These are phyloP conservation scores for Ceratocystis diversiconidia DNA, from an alignment of 2,329 filamentous ascomycete genomes.

Conservation along the genomic window DNA sequence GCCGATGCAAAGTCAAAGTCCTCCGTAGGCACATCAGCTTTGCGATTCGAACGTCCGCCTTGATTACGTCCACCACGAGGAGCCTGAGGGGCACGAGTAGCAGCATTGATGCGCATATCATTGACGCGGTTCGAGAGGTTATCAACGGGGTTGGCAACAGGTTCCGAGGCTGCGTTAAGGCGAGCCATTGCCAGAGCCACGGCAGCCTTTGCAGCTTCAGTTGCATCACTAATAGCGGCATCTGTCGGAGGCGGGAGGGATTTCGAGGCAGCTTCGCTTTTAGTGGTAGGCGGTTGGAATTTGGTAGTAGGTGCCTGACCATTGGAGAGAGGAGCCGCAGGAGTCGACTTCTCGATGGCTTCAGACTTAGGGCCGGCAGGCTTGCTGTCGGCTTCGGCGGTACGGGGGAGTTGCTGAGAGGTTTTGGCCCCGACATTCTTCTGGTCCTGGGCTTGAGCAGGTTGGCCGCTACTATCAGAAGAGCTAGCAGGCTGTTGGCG, in stretches of 20 bases:
- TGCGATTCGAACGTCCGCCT: constrained; percentile 35
- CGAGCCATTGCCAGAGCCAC: constrained; percentile 72
- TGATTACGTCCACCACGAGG: constrained; percentile 32
- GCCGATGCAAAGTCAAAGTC: constrained; percentile 76
- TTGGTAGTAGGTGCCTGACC: constrained; percentile 27
- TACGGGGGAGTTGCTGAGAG: background rate
- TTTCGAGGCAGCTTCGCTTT: constrained; percentile 26
- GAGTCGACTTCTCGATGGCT: constrained; percentile 22
- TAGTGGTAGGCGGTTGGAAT: constrained; percentile 22
- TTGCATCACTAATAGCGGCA: constrained; percentile 47
- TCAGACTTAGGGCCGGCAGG: constrained; percentile 30
- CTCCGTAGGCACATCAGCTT: constrained; percentile 75
- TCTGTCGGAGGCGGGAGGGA: constrained; percentile 26
- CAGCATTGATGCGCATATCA: constrained; percentile 57
- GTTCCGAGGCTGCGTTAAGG: constrained; percentile 30
- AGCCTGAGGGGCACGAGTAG: constrained; percentile 34
- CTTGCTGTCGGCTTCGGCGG: background rate
- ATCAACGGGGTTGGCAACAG: constrained; percentile 42
- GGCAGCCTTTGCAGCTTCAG: constrained; percentile 58
- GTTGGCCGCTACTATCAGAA: constrained; percentile 30
- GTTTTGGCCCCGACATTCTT: background rate
- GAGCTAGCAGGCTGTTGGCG: constrained; percentile 20
- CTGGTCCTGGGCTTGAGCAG: constrained; percentile 22
- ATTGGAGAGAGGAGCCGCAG: constrained; percentile 20
- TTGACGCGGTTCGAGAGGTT: constrained; percentile 62